These are phyloP conservation scores for Candida manassasensis DNA, from an alignment of 805 yeast genomes.

Conservation along the genomic window DNA sequence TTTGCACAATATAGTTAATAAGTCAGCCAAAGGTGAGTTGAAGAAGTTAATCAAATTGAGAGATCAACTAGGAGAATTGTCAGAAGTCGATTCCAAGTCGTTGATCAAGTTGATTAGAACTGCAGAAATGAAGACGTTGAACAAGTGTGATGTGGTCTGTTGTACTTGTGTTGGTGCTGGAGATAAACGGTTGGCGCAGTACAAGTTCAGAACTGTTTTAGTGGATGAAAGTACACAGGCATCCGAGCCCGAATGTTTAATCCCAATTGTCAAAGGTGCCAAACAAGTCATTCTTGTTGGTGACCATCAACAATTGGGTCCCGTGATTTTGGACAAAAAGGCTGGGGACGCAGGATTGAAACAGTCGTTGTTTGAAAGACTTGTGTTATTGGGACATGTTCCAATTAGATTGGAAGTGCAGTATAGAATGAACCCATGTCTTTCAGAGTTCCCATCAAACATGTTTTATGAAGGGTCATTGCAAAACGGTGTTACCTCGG, in stretches of 20 bases:
- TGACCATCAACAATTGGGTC: conserved; percentile 94
- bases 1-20: conserved; percentile 48
- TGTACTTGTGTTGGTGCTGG: conserved; percentile 93
- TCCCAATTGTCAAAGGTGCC: conserved; percentile 86
- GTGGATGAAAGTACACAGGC: conserved; percentile 95
- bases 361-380: conserved; percentile 84
- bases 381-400: conserved; percentile 73
- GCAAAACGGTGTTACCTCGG: conserved; percentile 85
- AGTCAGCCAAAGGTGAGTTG: conserved; percentile 50
- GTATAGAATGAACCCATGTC: conserved; percentile 89
- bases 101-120: conserved; percentile 34
- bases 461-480: conserved; percentile 90
- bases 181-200: conserved; percentile 52
- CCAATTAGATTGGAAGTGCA: conserved; percentile 89
- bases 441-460: conserved; percentile 84
- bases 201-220: conserved; percentile 70
- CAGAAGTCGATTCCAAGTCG: conserved; percentile 46
- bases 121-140: conserved; percentile 48
- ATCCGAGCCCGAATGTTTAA: conserved; percentile 84
- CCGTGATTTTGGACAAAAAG: conserved; percentile 73
- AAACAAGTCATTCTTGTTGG: conserved; percentile 88
- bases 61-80: conserved; percentile 66
- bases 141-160: conserved; percentile 72
- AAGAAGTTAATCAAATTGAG: conserved; percentile 54
- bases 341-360: conserved; percentile 85